Evolutionary conservation across 2,329 filamentous ascomycete species (phyloP).

Genomic region (Celoporthe dispersa): DNA sequence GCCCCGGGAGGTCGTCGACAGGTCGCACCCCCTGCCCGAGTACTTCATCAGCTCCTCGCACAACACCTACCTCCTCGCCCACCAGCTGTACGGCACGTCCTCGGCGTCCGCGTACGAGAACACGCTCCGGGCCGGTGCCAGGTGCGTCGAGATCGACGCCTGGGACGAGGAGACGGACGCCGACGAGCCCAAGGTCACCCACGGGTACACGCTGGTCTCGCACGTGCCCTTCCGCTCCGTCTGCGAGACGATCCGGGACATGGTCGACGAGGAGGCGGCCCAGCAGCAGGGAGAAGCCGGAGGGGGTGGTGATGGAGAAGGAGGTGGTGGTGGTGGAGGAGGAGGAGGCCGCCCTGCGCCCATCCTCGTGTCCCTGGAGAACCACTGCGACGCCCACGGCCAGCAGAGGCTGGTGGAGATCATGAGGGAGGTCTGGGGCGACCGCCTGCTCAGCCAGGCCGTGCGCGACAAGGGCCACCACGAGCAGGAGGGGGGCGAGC

Average conservation of each 20-base stretch:
- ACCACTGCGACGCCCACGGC: constrained; percentile 64
- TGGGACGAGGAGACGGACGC: constrained; percentile 67
- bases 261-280: constrained; percentile 61
- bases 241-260: constrained; percentile 67
- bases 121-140: constrained; percentile 64
- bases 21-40: constrained; percentile 65
- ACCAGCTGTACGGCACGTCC: constrained; percentile 69
- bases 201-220: constrained; percentile 71
- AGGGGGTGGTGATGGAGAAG: background rate
- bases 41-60: constrained; percentile 76
- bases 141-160: constrained; percentile 75
- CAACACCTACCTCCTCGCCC: constrained; percentile 73
- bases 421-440: constrained; percentile 66
- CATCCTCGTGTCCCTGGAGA: constrained; percentile 69
- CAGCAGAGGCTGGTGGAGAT: constrained; percentile 66
- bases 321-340: background rate
- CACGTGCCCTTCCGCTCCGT: constrained; percentile 67
- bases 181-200: constrained; percentile 71
- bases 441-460: constrained; percentile 61
- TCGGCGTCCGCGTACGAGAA: constrained; percentile 67
- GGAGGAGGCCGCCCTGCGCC: constrained; percentile 49
- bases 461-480: constrained; percentile 59
- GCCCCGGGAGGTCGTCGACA: constrained; percentile 57
- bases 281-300: constrained; percentile 37
- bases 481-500: constrained; percentile 58